These are phyloP conservation scores for Fusarium liriodendri DNA, from an alignment of 2,329 filamentous ascomycete species.

Conservation along the genomic window DNA sequence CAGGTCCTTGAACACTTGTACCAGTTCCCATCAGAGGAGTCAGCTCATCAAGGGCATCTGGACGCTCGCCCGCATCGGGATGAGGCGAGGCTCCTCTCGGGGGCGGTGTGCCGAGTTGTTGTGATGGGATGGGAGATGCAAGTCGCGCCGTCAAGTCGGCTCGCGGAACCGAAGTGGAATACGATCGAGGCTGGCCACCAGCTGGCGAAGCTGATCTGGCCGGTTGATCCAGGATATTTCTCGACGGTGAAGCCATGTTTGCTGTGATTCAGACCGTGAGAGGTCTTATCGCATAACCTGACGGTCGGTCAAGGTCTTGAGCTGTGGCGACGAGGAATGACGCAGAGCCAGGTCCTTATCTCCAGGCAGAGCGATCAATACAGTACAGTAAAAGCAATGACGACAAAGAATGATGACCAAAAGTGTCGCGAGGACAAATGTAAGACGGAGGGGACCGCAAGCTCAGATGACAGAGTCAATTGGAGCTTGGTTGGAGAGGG, in stretches of 20 bases:
- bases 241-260: slow-evolving; percentile 54
- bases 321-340: slow-evolving; percentile 26
- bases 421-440: slow-evolving; percentile 21
- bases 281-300: slow-evolving; percentile 44
- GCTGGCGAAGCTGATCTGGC: slow-evolving; percentile 60
- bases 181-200: slow-evolving; percentile 58
- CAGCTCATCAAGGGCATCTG: slow-evolving; percentile 54
- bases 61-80: slow-evolving; percentile 32
- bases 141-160: slow-evolving; percentile 71
- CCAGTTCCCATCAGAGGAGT: slow-evolving; percentile 75
- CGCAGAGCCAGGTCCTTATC: slow-evolving; percentile 17
- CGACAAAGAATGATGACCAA: slow-evolving; percentile 24
- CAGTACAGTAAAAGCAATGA: slow-evolving; percentile 27
- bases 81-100: slow-evolving; percentile 51
- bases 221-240: slow-evolving; percentile 51
- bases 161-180: slow-evolving; percentile 65
- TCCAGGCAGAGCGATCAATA: slow-evolving; percentile 9
- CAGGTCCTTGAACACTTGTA: slow-evolving; percentile 77
- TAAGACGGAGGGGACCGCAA: slow-evolving; percentile 16
- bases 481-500: slow-evolving; percentile 28
- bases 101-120: slow-evolving; percentile 50
- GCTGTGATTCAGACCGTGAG: slow-evolving; percentile 18
- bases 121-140: slow-evolving; percentile 65
- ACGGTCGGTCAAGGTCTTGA: slow-evolving; percentile 13
- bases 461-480: slow-evolving; percentile 38